These are phyloP conservation scores for Hanseniaspora lachancei DNA, from an alignment of 805 yeast genomes.

Conservation along the genomic window DNA sequence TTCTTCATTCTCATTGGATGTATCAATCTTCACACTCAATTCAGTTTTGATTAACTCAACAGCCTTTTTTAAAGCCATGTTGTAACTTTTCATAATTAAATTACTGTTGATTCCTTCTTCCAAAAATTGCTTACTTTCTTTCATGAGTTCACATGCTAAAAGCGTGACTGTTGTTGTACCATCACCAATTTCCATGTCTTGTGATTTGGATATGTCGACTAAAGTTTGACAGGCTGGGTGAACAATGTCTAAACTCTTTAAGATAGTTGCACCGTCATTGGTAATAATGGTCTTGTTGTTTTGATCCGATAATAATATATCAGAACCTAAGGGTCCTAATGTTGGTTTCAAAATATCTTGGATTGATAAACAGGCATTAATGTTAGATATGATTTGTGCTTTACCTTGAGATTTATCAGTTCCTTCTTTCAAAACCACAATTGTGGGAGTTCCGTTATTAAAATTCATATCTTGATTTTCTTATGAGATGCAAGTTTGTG, in stretches of 20 bases:
- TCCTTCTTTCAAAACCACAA: slow-evolving; percentile 94
- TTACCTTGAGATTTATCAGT: slow-evolving; percentile 94
- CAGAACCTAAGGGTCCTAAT: slow-evolving; percentile 94
- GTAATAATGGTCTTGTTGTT: slow-evolving; percentile 87
- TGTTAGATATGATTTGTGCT: slow-evolving; percentile 89
- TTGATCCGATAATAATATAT: slow-evolving; percentile 73
- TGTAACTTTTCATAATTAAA: slow-evolving; percentile 73
- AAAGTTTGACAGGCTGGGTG: slow-evolving; percentile 97
- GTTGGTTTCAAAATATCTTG: slow-evolving; percentile 93
- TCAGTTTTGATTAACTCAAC: slow-evolving; percentile 52
- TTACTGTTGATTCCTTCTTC: slow-evolving; percentile 95
- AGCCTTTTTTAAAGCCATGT: slow-evolving; percentile 69
- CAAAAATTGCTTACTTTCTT: slow-evolving; percentile 77
- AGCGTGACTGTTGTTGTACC: slow-evolving; percentile 95
- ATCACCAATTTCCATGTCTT: slow-evolving; percentile 97
- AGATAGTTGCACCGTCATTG: slow-evolving; percentile 94
- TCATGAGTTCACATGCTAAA: slow-evolving; percentile 84
- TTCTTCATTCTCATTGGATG: slow-evolving; percentile 31
- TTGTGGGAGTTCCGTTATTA: slow-evolving; percentile 92
- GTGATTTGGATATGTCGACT: slow-evolving; percentile 89
- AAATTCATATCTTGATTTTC: slow-evolving; percentile 46
- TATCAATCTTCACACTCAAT: slow-evolving; percentile 57
- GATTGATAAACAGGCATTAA: slow-evolving; percentile 92
- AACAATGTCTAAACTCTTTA: slow-evolving; percentile 82
- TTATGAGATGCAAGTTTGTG: not conserved